Percentiles rank a stretch among this genome's conserved stretches.
Conservation (phyloP, 306 rosid genomes). For the Medicago ruthenica region DNA sequence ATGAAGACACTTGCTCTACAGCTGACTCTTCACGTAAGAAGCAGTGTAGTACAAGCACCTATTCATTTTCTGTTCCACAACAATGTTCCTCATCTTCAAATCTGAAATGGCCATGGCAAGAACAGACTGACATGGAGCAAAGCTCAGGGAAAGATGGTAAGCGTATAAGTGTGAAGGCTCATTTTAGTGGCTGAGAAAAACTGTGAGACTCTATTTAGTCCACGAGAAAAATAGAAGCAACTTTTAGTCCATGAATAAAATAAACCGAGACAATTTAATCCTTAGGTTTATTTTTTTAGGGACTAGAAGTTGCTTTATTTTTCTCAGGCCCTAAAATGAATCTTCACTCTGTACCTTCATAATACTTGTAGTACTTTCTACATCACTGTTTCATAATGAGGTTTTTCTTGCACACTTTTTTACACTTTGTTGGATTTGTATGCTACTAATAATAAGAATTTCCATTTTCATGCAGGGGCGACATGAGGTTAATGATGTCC, state of each 20-base stretch:
- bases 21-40: slow-evolving; percentile 84
- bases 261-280: too few relatives aligned
- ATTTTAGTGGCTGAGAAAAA: too few relatives aligned
- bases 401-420: not conserved
- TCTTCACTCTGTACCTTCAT: too few relatives aligned
- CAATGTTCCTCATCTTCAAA: slow-evolving; percentile 67
- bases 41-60: slow-evolving; percentile 58
- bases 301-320: too few relatives aligned
- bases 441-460: slow-evolving; percentile 33
- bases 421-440: not conserved
- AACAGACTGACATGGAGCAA: slow-evolving; percentile 57
- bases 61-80: slow-evolving; percentile 81
- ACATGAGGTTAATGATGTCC: slow-evolving; percentile 45
- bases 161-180: not conserved
- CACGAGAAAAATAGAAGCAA: too few relatives aligned
- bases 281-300: too few relatives aligned
- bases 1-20: slow-evolving; percentile 66
- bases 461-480: slow-evolving; percentile 52
- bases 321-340: too few relatives aligned
- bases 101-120: slow-evolving; percentile 57
- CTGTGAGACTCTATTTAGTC: too few relatives aligned
- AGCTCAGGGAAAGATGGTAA: slow-evolving; percentile 63
- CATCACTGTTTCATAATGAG: not conserved
- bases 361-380: not conserved
- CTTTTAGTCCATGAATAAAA: too few relatives aligned